Evolutionary conservation across 1,284 basidiomycete species (phyloP).

Genomic region (Phellopilus nigrolimitatus): DNA sequence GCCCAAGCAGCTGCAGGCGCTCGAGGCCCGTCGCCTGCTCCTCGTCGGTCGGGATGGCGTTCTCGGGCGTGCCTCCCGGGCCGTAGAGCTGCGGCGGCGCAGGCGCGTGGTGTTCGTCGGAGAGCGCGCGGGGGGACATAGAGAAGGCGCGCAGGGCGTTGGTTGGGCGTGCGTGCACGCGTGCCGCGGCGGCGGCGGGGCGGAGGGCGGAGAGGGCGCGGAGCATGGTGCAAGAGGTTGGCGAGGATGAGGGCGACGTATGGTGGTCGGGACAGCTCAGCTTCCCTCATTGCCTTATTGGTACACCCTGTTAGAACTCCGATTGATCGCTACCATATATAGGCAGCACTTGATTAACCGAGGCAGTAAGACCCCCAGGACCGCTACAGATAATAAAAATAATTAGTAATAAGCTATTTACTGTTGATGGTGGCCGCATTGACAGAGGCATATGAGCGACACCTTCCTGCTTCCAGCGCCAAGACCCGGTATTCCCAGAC

Average conservation of each 20-base stretch:
- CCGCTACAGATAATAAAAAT: too few species aligned
- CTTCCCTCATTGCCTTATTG: too few species aligned
- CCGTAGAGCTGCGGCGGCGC: conserved; percentile 71
- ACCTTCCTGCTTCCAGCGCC: too few species aligned
- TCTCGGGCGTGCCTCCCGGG: conserved; percentile 63
- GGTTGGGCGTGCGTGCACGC: neutral
- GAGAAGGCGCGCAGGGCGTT: conserved; percentile 50
- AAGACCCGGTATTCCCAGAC: too few species aligned
- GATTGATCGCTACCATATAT: too few species aligned
- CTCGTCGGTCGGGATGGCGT: conserved; percentile 73
- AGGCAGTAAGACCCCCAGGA: too few species aligned
- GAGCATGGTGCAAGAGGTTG: conserved; percentile 39
- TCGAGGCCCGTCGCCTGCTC: conserved; percentile 96
- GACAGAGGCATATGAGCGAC: too few species aligned
- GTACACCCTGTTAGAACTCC: too few species aligned
- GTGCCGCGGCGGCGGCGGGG: conserved; percentile 28
- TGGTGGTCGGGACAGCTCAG: conserved; percentile 4
- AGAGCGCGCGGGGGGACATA: conserved; percentile 44
- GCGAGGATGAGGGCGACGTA: neutral
- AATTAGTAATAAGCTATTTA: too few species aligned
- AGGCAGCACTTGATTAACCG: too few species aligned
- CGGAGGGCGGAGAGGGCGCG: conserved; percentile 34
- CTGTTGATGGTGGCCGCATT: too few species aligned
- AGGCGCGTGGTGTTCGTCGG: conserved; percentile 43
- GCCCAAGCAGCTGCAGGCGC: conserved; percentile 88